Evolutionary conservation across 1,284 basidiomycete genomes (phyloP), one percentile per base, ranked within the genome.

Genomic region (Coniferiporia weirii): DNA sequence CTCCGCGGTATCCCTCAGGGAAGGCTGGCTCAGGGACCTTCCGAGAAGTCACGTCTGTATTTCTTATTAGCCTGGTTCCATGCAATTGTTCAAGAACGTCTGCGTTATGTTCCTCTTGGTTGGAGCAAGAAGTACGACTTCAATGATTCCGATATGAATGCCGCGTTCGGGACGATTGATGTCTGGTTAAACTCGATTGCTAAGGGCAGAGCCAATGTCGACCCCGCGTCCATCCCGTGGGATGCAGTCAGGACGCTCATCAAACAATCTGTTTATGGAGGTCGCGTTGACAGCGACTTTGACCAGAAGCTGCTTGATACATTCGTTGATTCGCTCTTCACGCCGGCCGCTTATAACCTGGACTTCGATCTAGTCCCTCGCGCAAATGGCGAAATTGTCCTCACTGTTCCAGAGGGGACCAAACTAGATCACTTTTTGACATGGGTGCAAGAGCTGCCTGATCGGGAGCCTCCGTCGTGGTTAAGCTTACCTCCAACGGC

Each of bases 31-130:
- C 87, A 83, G 72, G 95, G 95, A 4, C 95, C 95, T 3, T 87
- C 86, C 6, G 95, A 98, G 74, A 96, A 96, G 71, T 79, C 87
- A 15, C 85, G 95, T 4, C 71, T 97, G 27, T 95, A 95, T 73
- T 95, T 95, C 85, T 76, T 97, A 43, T 82, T 98, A n/a, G 92
- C 95, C 2, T 98, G 95, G 95, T 95, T 98, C 85, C 95, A 98
- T 69, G 94, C 95, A 15, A 83, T 98, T 22, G 87, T 98, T 0
- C 95, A 97, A 74, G 95, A 98, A 72, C 92, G 95, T 64, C 79
- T 98, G 22, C 91, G 95, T 46, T 98, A 97, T 70, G 90, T 89
- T 8, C 95, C 95, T 4, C 79, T 98, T 22, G 95, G 95, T 0
- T 98, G 95, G 93, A 94, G 89, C 69, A 94, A 97, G 75, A 80